Conservation (phyloP, 805 yeast species). For the Teunomyces stri region DNA sequence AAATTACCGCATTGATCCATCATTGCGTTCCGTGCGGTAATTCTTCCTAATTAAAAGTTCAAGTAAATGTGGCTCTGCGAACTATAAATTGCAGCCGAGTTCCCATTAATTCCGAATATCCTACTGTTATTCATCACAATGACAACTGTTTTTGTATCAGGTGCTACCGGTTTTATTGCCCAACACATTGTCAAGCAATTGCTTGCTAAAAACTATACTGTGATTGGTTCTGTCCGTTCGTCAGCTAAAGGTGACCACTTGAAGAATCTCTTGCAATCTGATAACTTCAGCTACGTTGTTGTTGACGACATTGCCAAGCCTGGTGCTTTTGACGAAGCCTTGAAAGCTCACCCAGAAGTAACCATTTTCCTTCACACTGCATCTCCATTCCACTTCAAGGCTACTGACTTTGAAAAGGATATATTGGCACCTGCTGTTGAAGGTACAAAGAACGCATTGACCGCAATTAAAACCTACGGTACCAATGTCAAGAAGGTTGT, state of each 20-base stretch:
- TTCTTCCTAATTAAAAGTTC: neutral
- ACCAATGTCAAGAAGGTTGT: conserved; percentile 18
- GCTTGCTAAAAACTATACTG: conserved; percentile 36
- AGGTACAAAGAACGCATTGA: conserved; percentile 30
- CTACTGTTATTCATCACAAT: neutral
- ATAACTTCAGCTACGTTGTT: conserved; percentile 20
- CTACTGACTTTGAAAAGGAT: conserved; percentile 17
- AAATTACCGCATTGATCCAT: neutral
- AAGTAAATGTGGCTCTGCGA: neutral
- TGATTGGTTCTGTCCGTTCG: conserved; percentile 47
- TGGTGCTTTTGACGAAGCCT: conserved; percentile 28
- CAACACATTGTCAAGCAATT: conserved; percentile 41
- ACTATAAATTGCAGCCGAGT: neutral
- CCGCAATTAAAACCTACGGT: conserved; percentile 16
- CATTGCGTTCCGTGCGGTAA: neutral
- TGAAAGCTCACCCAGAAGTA: conserved; percentile 26
- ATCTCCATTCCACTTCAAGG: conserved; percentile 27
- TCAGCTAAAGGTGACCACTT: conserved; percentile 33
- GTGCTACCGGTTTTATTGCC: conserved; percentile 54
- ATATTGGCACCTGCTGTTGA: conserved; percentile 26
- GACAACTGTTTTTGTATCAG: conserved; percentile 41
- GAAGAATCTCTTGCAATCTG: conserved; percentile 10
- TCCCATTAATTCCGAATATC: neutral
- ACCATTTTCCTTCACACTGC: conserved; percentile 31
- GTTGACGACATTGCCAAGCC: conserved; percentile 19